Evolutionary conservation across 1,139 yeast genomes (phyloP), one percentile per base, ranked within the genome.

Genomic region (Candida tetrigidarum): DNA sequence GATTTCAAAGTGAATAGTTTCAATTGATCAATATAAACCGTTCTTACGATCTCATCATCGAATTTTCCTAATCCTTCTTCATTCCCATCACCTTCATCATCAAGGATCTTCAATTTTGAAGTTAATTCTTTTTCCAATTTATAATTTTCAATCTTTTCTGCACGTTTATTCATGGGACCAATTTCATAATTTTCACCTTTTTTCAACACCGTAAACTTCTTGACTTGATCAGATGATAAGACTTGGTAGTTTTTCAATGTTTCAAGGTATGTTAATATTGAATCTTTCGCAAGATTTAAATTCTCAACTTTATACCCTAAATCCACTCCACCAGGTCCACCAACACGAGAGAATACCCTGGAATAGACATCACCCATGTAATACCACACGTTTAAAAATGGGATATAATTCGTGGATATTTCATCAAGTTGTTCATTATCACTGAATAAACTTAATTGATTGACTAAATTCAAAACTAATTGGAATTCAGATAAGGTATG

Each of bases 81-180:
- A n/a, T n/a, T n/a, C n/a, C n/a, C 48, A 5, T 66, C 71, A 4
- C 64, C 68, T 27, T 43, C 16, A 20, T 39, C 40, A 26, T 74
- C 76, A 23, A 83, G 58, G 2, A 60, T 49, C 11, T 59, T 50
- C 3, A 87, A 54, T 49, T 75, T 74, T 2, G 52, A 58, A n/a
- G 63, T 67, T 43, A 88, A 65, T 29, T 74, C 76, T 57, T 80
- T 83, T 52, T 84, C 91, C 22, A 72, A 62, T 57, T 80, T 84
- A 62, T 74, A 86, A 54, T 80, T 77, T 19, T 79, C 85, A 47
- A 92, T 89, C 62, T 91, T 92, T 44, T 80, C 86, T 19, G 83
- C 83, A 51, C 97, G 71, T 52, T 79, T 76, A 22, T 68, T 61
- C 15, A 78, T 74, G 0, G 95, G 81, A 46, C 80, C 79, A 20